These are phyloP conservation scores for Babesia bovis DNA, from an alignment of 169 alveolate species.

Conservation along the genomic window DNA sequence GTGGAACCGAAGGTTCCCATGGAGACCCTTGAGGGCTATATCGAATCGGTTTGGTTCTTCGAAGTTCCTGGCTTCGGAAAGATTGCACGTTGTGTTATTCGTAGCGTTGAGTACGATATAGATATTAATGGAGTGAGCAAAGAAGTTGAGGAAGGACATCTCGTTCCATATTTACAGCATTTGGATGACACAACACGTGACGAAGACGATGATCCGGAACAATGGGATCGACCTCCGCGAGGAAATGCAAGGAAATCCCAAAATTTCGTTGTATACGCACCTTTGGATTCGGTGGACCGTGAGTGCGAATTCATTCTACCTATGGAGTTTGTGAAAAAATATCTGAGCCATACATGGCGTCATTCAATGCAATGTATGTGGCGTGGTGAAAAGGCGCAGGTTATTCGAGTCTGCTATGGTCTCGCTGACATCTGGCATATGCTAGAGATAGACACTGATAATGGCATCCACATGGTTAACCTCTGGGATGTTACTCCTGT, in stretches of 20 bases:
- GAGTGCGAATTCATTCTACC: conserved; percentile 22
- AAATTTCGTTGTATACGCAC: conserved; percentile 31
- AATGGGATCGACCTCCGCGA: not conserved
- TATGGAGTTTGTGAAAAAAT: conserved; percentile 5
- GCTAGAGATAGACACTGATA: conserved; percentile 5
- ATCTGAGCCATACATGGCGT: conserved; percentile 10
- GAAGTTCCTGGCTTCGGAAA: conserved; percentile 17
- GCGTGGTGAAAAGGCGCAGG: not conserved
- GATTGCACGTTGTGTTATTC: conserved; percentile 3
- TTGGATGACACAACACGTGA: not conserved
- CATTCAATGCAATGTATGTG: not conserved
- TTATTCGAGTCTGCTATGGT: conserved; percentile 4
- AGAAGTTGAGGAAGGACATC: not conserved
- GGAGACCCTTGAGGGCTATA: conserved; percentile 18
- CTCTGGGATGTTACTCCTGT: conserved; percentile 20
- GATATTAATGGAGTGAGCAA: no score
- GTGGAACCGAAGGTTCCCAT: conserved; percentile 10
- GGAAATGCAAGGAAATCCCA: not conserved
- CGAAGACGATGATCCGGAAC: not conserved
- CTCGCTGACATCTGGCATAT: conserved; percentile 31
- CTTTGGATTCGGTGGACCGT: not conserved
- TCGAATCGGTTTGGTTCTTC: conserved; percentile 29
- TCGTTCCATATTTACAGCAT: conserved; percentile 18
- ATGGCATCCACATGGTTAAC: conserved; percentile 3
- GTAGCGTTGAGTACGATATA: conserved; percentile 25